Base-by-base conservation (phyloP, 441 rosid genomes). In the Adansonia madagascariensis region DNA sequence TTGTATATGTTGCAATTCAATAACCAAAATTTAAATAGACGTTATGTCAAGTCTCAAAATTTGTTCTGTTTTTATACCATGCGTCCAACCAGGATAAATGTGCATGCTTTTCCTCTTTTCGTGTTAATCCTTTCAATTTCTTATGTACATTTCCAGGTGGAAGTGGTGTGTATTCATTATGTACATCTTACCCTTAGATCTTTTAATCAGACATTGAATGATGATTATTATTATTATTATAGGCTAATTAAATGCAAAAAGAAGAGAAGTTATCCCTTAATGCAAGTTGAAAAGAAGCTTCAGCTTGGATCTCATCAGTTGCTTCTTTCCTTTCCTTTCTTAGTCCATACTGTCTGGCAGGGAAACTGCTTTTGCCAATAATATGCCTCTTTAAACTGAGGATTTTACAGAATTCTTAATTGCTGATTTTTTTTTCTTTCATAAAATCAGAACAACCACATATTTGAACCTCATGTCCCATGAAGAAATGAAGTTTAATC, bases 111-210 rank as follows among this genome's bases (percentile, higher is more conserved):
- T 9, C 53, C 71, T 43, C 71, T 67, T 67, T 67, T 31, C 55
- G 10, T 67, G 71, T 67, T 43, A 46, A 67, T 67, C 53, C 71
- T 8, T 66, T 66, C 52, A 20, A 35, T 59, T 20, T 22, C 64
- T 59, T 59, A 22, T 59, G 64, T 22, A 43, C 46, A 43, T 43
- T 6, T 43, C 46, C 41, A 35, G 41, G 41, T 35, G 41, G 41
- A 35, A 35, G 41, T 35, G 41, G 41, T 35, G 6, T 35, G 41
- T 35, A 35, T 35, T 35, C 41, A 35, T 35, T 35, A 35, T 35
- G 41, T 35, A 35, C 41, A 35, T 35, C 41, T 35, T 35, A 43
- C 8, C 46, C 46, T 43, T 43, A 7, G 46, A 9, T 43, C 46
- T 43, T 43, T 43, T 43, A 55, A 55, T 8, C 61, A 56, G 24